Conservation (phyloP, 1,284 basidiomycete species). For the Sporisorium exsertum region DNA sequence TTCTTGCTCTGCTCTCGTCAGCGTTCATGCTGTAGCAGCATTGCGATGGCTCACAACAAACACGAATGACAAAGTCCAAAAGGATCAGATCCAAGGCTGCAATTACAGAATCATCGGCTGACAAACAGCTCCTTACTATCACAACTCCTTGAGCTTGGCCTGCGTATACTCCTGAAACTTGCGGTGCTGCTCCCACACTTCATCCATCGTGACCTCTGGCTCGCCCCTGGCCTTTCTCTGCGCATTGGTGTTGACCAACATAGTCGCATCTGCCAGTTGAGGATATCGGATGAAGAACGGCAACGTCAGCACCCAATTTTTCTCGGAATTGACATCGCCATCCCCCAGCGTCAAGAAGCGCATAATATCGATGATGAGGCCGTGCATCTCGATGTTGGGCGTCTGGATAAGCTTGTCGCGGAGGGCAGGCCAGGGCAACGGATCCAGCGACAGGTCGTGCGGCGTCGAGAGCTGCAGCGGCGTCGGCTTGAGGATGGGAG, state of each 20-base stretch:
- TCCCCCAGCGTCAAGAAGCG: slow-evolving; percentile 21
- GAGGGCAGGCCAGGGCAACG: slow-evolving; percentile 37
- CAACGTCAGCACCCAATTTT: slow-evolving; percentile 43
- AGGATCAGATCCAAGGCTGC: not conserved
- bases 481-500: slow-evolving; percentile 46
- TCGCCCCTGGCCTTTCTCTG: slow-evolving; percentile 20
- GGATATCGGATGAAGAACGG: slow-evolving; percentile 54
- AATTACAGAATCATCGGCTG: not conserved
- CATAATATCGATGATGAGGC: slow-evolving; percentile 32
- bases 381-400: slow-evolving; percentile 33
- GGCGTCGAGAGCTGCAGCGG: slow-evolving; percentile 48
- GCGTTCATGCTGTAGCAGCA: too few relatives aligned
- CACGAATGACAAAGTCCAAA: not conserved
- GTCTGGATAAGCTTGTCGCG: slow-evolving; percentile 54
- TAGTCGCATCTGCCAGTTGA: slow-evolving; percentile 27
- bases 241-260: slow-evolving; percentile 39
- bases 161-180: slow-evolving; percentile 22
- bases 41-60: too few relatives aligned
- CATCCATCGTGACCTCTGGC: slow-evolving; percentile 31
- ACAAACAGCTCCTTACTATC: not conserved
- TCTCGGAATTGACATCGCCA: slow-evolving; percentile 37
- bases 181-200: slow-evolving; percentile 44
- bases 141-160: slow-evolving; percentile 35
- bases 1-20: not conserved
- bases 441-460: slow-evolving; percentile 53